Evolutionary conservation across 257 asterid genomes (phyloP), one percentile per base, ranked within the genome.

Genomic region (Apocynum venetum): DNA sequence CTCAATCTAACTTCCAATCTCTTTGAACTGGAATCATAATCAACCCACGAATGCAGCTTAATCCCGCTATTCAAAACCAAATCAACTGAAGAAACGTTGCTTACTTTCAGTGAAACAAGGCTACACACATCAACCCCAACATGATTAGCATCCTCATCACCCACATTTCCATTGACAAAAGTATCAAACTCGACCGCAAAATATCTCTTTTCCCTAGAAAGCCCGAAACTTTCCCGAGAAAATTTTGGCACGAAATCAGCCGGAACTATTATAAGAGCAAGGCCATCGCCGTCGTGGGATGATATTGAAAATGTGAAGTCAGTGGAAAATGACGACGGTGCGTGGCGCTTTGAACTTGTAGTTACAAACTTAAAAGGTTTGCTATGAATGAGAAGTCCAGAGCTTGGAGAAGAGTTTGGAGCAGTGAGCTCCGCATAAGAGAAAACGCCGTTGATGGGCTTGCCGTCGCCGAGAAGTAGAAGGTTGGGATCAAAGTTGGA

Each of bases 11-110:
- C 88, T 85, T 93, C 98, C 40, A 93, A 56, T 78, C 83, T 85
- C 76, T 91, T 93, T 8, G 94, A 91, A 82, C 92, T 90, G 56
- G 94, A 87, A 77, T 91, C 97, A 13, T 91, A 93, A 88, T 89
- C 97, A 65, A 89, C 81, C 97, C 98, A 90, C 4, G 96, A 86
- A 74, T 80, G 96, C 85, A 91, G 72, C 87, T 88, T 91, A 76
- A 76, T 46, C 57, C 98, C 94, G 63, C 93, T 86, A 59, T 83
- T 89, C 90, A 91, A 77, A 67, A 86, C 92, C 90, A 89, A 77
- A 68, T 83, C 65, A 36, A 81, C 76, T 46, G 87, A 81, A 13
- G 97, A 87, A 75, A 82, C 89, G 59, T 93, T 89, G 81, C 91
- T 82, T 44, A 85, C 79, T 78, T 79, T 85, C 80, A 74, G 82